phyloP scores from a whole-genome alignment of 345 rosid species.

The Populus alba region DNA sequence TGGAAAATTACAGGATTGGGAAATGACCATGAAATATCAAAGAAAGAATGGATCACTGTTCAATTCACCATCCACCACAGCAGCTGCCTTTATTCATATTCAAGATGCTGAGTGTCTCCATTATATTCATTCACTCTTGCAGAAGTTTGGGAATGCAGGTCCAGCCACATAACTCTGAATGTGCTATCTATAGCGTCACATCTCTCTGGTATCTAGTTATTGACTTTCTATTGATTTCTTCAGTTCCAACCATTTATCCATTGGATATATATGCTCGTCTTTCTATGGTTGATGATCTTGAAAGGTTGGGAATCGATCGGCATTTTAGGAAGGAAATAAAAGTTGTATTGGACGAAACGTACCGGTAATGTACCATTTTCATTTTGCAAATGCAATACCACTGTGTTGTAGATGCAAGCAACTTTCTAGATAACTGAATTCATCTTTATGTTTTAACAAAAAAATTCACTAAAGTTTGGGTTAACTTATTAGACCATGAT shows the following conservation, averaged over 20 bases:
- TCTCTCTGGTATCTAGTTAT: conserved; percentile 4
- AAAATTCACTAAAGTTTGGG: background rate
- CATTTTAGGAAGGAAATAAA: conserved; percentile 61
- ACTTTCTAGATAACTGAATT: background rate
- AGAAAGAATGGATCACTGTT: conserved; percentile 72
- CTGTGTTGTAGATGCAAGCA: background rate
- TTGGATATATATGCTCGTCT: conserved; percentile 54
- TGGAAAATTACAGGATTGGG: conserved; percentile 55
- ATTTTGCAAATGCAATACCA: background rate
- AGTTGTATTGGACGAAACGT: conserved; percentile 49
- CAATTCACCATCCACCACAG: conserved; percentile 88
- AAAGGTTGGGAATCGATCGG: conserved; percentile 64
- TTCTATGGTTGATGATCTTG: conserved; percentile 51
- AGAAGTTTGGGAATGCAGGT: conserved; percentile 75
- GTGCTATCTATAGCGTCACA: background rate
- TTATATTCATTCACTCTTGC: conserved; percentile 52
- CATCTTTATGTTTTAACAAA: background rate
- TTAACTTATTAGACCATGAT: conserved; percentile 6
- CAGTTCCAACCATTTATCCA: conserved; percentile 85
- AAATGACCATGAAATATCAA: conserved; percentile 59
- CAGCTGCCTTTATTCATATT: conserved; percentile 58
- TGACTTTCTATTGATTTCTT: conserved; percentile 20
- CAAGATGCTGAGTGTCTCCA: conserved; percentile 54
- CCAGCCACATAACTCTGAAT: conserved; percentile 5
- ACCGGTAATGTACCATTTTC: conserved; percentile 42